Evolutionary conservation across 2,329 filamentous ascomycete species (phyloP).

Genomic region (Hypoxylon sp.): DNA sequence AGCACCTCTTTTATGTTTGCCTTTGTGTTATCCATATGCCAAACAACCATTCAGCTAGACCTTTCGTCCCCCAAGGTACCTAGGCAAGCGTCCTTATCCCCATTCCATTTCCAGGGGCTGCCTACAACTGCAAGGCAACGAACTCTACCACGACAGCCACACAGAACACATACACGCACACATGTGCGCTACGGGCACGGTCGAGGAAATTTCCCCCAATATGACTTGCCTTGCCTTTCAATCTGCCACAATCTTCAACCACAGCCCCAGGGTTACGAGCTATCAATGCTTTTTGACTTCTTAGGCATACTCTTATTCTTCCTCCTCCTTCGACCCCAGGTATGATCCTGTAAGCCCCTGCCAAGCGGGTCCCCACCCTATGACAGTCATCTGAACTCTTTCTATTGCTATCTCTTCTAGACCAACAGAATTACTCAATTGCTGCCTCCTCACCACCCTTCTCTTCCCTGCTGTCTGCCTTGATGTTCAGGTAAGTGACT

Average conservation of each 20-base stretch:
- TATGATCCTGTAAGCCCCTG: conserved; percentile 11
- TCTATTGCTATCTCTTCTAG: conserved; percentile 7
- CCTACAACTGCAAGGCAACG: conserved; percentile 9
- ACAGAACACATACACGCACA: not conserved
- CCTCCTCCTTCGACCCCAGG: not conserved
- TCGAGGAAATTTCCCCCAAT: conserved; percentile 2
- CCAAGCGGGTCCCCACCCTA: conserved; percentile 15
- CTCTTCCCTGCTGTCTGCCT: conserved; percentile 34
- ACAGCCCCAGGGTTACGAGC: not conserved
- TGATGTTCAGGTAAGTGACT: conserved; percentile 33
- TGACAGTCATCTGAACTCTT: conserved; percentile 28
- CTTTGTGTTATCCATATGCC: not conserved
- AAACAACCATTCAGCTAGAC: not conserved
- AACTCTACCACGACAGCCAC: not conserved
- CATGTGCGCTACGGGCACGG: not conserved
- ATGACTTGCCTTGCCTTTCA: not conserved
- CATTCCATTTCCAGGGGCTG: not conserved
- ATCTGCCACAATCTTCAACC: conserved; percentile 7
- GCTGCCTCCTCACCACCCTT: conserved; percentile 26
- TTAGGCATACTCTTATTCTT: conserved; percentile 9
- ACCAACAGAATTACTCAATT: conserved; percentile 17
- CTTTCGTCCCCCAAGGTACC: not conserved
- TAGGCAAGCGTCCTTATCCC: not conserved
- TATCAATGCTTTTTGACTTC: not conserved
- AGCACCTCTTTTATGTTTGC: not conserved